A percentile compares a stretch with the other conserved stretches of the same genome.
Conservation (phyloP, 2,329 filamentous ascomycete genomes). For the Aspergillus quadricinctus region DNA sequence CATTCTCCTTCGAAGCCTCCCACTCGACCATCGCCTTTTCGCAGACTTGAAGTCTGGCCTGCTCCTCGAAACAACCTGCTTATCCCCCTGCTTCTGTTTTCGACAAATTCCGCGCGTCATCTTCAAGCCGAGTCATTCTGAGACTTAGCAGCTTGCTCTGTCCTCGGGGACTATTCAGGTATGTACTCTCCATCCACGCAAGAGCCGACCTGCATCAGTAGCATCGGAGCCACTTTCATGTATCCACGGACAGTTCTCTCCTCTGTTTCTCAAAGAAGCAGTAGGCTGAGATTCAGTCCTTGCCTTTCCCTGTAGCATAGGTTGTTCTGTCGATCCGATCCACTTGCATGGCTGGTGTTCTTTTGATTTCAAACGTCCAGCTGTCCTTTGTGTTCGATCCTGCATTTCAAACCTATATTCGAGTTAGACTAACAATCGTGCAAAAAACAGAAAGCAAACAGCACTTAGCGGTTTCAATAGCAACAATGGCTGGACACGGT, state of each 20-base stretch:
- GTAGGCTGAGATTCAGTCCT: not conserved
- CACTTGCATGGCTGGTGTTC: not conserved
- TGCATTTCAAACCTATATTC: not conserved
- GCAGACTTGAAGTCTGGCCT: not conserved
- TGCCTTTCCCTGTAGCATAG: not conserved
- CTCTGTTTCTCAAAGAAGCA: not conserved
- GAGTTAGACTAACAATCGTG: not conserved
- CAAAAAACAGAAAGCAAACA: not conserved
- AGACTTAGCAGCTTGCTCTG: not conserved
- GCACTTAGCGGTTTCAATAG: not conserved
- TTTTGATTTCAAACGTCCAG: not conserved
- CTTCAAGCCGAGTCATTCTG: not conserved
- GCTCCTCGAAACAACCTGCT: too few relatives aligned
- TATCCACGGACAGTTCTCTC: not conserved
- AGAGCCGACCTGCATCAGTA: not conserved
- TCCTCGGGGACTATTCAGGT: not conserved
- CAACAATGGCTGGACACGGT: constrained; percentile 2
- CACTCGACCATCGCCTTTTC: not conserved
- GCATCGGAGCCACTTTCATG: not conserved
- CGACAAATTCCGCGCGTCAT: not conserved
- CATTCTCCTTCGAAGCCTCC: not conserved
- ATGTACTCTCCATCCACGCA: not conserved
- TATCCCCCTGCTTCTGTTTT: not conserved
- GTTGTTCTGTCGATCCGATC: not conserved
- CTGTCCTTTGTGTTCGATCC: not conserved